Conservation (phyloP, 163 green algal genomes). For the Chlorella variabilis region DNA sequence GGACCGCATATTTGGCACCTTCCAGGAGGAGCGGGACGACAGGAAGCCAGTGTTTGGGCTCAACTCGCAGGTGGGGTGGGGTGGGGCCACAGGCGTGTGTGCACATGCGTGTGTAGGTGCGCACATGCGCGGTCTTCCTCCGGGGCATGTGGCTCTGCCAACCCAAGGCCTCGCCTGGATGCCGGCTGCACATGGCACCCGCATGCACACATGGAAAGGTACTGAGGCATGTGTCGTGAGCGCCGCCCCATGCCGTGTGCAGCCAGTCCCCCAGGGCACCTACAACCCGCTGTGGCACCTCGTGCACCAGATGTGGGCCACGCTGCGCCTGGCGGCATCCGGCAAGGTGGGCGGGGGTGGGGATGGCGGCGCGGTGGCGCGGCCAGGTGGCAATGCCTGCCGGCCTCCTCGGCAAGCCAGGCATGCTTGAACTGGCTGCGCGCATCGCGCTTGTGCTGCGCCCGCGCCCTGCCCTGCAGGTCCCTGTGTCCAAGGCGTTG, state of each 20-base stretch:
- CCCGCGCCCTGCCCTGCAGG: neutral
- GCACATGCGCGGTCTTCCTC: too few relatives aligned
- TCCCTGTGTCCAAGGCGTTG: neutral
- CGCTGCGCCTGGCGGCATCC: conserved; percentile 25
- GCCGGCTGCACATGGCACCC: too few relatives aligned
- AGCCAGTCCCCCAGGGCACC: conserved; percentile 32
- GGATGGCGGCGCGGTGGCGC: neutral
- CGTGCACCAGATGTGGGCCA: conserved; percentile 29
- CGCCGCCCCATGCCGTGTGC: neutral
- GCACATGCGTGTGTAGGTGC: neutral
- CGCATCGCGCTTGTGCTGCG: neutral
- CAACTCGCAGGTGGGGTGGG: conserved; percentile 11
- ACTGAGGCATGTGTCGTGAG: neutral
- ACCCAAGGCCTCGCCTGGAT: too few relatives aligned
- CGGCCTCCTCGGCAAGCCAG: neutral
- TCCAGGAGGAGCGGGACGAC: conserved; percentile 34
- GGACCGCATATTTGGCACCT: conserved; percentile 59
- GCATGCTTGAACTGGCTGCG: neutral
- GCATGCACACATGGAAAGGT: too few relatives aligned
- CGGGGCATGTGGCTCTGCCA: too few relatives aligned
- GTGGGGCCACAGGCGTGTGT: neutral
- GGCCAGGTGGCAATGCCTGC: neutral
- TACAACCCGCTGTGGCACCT: conserved; percentile 52
- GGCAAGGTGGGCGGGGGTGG: conserved; percentile 6
- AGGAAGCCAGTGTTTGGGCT: conserved; percentile 44